These are phyloP conservation scores for Farysia itapuensis DNA, from an alignment of 1,284 basidiomycete species.

Conservation along the genomic window DNA sequence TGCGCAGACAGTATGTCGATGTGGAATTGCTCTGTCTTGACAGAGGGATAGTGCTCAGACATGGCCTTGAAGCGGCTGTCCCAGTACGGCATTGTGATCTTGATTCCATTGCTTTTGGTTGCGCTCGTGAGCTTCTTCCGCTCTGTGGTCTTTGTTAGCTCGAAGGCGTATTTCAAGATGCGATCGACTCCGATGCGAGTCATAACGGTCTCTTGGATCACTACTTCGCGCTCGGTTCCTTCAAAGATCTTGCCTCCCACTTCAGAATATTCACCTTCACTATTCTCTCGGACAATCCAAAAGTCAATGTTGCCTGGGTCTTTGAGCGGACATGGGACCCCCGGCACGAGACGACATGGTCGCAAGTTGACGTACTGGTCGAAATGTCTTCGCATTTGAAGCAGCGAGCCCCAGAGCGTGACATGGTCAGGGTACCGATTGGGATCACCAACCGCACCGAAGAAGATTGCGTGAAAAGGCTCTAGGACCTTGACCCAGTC, in stretches of 20 bases:
- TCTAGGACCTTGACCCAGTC: constrained; percentile 60
- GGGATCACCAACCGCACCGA: constrained; percentile 62
- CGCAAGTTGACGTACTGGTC: constrained; percentile 68
- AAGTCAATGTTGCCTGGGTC: constrained; percentile 64
- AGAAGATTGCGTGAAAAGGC: constrained; percentile 61
- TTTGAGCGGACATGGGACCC: constrained; percentile 64
- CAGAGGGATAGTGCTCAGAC: constrained; percentile 65
- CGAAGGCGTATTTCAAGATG: constrained; percentile 66
- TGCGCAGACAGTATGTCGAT: constrained; percentile 65
- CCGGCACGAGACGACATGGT: constrained; percentile 65
- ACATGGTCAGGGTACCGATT: constrained; percentile 20
- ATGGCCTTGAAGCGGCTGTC: constrained; percentile 63
- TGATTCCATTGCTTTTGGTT: constrained; percentile 59
- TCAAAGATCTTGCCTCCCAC: constrained; percentile 63
- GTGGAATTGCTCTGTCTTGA: constrained; percentile 56
- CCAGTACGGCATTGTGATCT: constrained; percentile 56
- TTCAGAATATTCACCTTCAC: constrained; percentile 67
- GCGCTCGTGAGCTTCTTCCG: constrained; percentile 66
- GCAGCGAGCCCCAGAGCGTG: constrained; percentile 22
- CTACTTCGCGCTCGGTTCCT: constrained; percentile 60
- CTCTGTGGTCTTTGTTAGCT: constrained; percentile 64
- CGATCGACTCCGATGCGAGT: constrained; percentile 65
- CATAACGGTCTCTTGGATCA: constrained; percentile 63
- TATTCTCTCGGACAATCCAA: constrained; percentile 66
- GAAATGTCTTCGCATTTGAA: constrained; percentile 65